Percentiles rank a stretch among this genome's conserved stretches.
phyloP scores from a whole-genome alignment of 2,329 filamentous ascomycete species.

The Penicillium sp. region DNA sequence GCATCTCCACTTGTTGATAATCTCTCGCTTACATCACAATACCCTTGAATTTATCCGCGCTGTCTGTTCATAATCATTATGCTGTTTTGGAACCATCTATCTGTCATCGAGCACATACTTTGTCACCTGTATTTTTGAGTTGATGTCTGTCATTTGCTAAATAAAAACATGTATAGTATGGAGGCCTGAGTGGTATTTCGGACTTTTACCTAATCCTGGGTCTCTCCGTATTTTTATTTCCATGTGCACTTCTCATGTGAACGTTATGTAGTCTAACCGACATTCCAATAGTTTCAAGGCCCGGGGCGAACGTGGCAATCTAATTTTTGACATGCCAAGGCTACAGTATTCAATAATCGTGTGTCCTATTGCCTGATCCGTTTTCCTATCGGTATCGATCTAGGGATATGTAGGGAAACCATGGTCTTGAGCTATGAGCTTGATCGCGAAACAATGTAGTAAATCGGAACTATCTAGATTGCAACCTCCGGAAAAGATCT shows the following conservation, averaged over 20 bases:
- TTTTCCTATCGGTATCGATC: too few relatives aligned
- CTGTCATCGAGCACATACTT: not conserved
- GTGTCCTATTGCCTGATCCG: too few relatives aligned
- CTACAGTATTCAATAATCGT: not conserved
- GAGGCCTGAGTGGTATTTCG: not conserved
- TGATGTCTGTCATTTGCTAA: not conserved
- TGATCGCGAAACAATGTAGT: not conserved
- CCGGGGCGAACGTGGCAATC: not conserved
- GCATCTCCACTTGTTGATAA: constrained; percentile 6
- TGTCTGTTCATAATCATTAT: not conserved
- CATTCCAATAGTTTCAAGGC: not conserved
- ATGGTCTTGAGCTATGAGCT: too few relatives aligned
- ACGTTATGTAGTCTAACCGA: not conserved
- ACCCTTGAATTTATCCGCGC: not conserved
- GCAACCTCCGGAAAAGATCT: not conserved
- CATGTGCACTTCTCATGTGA: not conserved
- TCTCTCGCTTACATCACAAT: constrained; percentile 2
- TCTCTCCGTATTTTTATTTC: not conserved
- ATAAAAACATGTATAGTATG: not conserved
- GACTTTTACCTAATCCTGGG: not conserved
- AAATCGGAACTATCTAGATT: not conserved
- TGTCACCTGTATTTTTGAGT: not conserved
- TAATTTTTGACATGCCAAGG: not conserved
- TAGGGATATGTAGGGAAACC: too few relatives aligned
- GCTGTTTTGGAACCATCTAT: not conserved